These are phyloP conservation scores for Myrica gale DNA, from an alignment of 306 rosid genomes.

Conservation along the genomic window DNA sequence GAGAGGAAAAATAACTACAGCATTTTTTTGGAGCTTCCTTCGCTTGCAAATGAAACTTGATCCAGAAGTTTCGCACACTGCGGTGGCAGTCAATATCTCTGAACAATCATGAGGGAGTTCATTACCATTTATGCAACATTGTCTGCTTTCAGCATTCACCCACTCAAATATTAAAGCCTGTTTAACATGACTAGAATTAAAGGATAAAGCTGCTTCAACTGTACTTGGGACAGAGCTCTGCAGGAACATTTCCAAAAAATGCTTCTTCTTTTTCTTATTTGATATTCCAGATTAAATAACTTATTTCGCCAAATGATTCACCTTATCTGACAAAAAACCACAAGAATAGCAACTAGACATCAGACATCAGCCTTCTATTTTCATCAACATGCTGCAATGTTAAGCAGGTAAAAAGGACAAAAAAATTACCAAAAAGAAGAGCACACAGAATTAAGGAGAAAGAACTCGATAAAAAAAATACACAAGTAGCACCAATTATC, in stretches of 20 bases:
- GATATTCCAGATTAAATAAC: neutral
- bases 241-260: neutral
- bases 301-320: neutral
- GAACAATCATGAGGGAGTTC: neutral
- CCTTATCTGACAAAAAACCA: neutral
- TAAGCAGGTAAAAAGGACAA: neutral
- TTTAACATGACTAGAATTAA: neutral
- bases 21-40: neutral
- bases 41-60: neutral
- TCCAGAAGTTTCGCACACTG: neutral
- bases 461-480: too few relatives aligned
- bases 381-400: neutral
- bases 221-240: constrained; percentile 1
- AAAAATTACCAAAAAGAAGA: neutral
- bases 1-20: neutral
- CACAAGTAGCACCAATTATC: neutral
- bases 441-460: neutral
- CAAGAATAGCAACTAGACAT: neutral
- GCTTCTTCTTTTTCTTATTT: neutral
- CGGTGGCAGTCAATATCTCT: neutral
- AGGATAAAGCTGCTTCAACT: neutral
- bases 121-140: neutral
- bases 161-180: neutral
- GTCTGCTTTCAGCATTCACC: neutral
- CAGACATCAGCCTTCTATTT: neutral